Base-by-base conservation (phyloP, 2,329 filamentous ascomycete species). In the Colletotrichum sp. region DNA sequence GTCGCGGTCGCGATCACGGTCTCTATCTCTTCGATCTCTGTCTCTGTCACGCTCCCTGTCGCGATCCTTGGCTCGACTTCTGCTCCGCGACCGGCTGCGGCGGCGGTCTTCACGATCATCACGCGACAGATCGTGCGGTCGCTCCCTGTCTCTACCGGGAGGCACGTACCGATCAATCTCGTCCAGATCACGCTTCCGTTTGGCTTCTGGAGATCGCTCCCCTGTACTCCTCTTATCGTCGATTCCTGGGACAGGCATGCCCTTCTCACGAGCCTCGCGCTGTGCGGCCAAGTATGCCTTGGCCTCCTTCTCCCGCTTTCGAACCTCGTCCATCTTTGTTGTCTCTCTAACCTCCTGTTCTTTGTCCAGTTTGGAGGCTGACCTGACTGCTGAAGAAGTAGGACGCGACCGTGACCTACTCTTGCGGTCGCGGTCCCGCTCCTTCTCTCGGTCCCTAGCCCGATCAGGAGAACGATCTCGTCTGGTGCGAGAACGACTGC, bases 261-360 rank as follows among this genome's bases (percentile, higher is more conserved):
- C 91, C 80, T 92, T 92, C 64, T 88, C 88, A 34, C 90, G 87
- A 36, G 91, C 91, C 78, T 92, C 91, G 77, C 90, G 89, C 79
- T 92, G 90, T 4, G 90, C 91, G 8, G 91, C 91, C 48, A 93
- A 84, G 79, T 93, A 93, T 6, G 90, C 91, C 81, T 92, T 93
- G 52, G 92, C 92, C 82, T 93, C 91, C 77, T 89, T 89, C 81
- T 93, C 91, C 67, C 91, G 89, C 81, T 92, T 91, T 81, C 88
- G 90, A 69, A 92, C 91, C 79, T 92, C 91, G 74, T 90, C 89
- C 78, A 90, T 88, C 81, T 93, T 93, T 87, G 90, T 90, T 18
- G 87, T 88, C 79, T 92, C 90, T 30, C 87, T 84, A 55, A 87
- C 88, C n/a, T 88, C 86, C 65, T 88, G 88, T 72, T 85, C 88